Percentiles rank a stretch among this genome's conserved stretches.
Evolutionary conservation across 108 stramenopile genomes (phyloP).

Genomic region (Cyclostephanos tholiformis): DNA sequence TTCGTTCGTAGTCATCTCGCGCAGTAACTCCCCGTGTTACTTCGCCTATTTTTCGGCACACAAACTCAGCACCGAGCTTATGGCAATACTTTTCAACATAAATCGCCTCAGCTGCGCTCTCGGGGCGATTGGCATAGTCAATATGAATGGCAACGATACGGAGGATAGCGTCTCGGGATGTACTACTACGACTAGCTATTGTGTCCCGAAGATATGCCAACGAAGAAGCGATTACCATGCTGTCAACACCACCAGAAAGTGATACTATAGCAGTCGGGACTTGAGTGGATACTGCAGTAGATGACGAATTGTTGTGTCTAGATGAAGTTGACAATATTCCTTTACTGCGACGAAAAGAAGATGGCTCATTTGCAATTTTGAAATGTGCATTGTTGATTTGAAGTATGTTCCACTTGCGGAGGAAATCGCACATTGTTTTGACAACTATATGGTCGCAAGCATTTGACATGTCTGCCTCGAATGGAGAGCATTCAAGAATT

Average conservation of each 20-base stretch:
- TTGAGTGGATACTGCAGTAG: neutral
- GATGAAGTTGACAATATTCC: neutral
- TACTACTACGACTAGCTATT: constrained; percentile 29
- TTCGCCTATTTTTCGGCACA: constrained; percentile 79
- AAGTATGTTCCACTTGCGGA: constrained; percentile 34
- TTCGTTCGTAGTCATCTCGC: constrained; percentile 93
- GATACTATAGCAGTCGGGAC: constrained; percentile 72
- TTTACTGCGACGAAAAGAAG: neutral
- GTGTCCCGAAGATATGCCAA: constrained; percentile 64
- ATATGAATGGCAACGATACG: constrained; percentile 83
- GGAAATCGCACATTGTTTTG: constrained; percentile 71
- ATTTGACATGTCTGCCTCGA: constrained; percentile 70
- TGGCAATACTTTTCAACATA: constrained; percentile 84
- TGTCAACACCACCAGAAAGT: constrained; percentile 97
- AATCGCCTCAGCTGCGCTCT: constrained; percentile 87
- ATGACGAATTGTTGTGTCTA: neutral
- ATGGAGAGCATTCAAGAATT: constrained; percentile 74
- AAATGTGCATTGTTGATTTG: constrained; percentile 15
- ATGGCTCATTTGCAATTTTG: constrained; percentile 17
- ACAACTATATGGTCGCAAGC: constrained; percentile 59
- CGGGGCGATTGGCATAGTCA: constrained; percentile 97
- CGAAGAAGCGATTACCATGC: constrained; percentile 94
- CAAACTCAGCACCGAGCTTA: constrained; percentile 56
- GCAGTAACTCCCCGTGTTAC: constrained; percentile 92
- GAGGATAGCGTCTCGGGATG: constrained; percentile 50